phyloP scores from a whole-genome alignment of 352 stramenopile genomes.

The Pythium scleroteichum region DNA sequence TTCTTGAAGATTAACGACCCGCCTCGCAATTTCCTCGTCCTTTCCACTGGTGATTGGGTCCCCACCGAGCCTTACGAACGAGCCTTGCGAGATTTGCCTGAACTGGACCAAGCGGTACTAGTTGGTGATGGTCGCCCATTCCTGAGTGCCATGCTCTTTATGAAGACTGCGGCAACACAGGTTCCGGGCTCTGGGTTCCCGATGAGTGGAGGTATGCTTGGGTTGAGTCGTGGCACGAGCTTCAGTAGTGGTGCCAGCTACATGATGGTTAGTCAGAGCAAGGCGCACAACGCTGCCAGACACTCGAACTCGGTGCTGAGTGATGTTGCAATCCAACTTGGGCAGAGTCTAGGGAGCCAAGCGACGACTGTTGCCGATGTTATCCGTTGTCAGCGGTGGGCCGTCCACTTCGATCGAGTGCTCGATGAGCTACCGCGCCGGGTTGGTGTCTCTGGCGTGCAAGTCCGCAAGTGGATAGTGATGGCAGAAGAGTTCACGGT shows the following conservation, averaged over 20 bases:
- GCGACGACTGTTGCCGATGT: conserved; percentile 57
- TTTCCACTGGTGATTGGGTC: conserved; percentile 75
- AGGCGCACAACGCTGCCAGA: neutral
- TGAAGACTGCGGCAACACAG: conserved; percentile 51
- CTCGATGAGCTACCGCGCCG: conserved; percentile 48
- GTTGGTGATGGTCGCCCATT: conserved; percentile 71
- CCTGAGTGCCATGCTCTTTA: conserved; percentile 74
- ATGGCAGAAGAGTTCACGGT: conserved; percentile 69
- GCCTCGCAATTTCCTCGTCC: conserved; percentile 67
- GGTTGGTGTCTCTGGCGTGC: conserved; percentile 60
- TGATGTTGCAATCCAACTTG: conserved; percentile 43
- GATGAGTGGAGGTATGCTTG: neutral
- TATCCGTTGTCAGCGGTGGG: conserved; percentile 70
- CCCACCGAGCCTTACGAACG: conserved; percentile 64
- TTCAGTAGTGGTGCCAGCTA: conserved; percentile 24
- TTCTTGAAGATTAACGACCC: conserved; percentile 74
- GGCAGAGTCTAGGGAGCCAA: conserved; percentile 25
- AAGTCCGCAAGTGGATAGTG: conserved; percentile 79
- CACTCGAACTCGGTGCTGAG: conserved; percentile 29
- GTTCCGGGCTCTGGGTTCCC: neutral
- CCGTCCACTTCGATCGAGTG: conserved; percentile 70
- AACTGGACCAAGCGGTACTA: conserved; percentile 67
- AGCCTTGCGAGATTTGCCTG: conserved; percentile 49
- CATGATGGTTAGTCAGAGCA: conserved; percentile 2
- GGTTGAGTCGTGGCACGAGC: conserved; percentile 18